A percentile compares a stretch with the other conserved stretches of the same genome.
Evolutionary conservation across 73 alveolate species (phyloP).

Genomic region (Tetrahymena thermophila): DNA sequence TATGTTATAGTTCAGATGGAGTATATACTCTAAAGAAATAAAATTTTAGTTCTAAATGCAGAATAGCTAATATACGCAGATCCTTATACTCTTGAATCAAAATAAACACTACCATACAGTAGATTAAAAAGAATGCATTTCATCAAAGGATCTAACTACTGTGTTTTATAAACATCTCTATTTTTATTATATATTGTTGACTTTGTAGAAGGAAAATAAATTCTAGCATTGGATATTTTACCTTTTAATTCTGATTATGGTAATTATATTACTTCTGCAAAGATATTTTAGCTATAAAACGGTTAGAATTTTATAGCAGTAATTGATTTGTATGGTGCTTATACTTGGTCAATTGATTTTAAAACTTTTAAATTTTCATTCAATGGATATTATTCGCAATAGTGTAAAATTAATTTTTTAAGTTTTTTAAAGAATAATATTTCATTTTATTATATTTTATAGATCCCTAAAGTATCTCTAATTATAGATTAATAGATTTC

Average conservation of each 20-base stretch:
- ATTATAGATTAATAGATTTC: too few relatives aligned
- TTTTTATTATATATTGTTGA: neutral
- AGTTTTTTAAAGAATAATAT: too few relatives aligned
- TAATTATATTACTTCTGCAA: neutral
- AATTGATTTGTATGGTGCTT: neutral
- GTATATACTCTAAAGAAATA: neutral
- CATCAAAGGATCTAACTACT: too few relatives aligned
- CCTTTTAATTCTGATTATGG: neutral
- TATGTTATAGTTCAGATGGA: neutral
- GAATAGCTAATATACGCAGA: too few relatives aligned
- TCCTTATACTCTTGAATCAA: too few relatives aligned
- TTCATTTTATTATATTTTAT: too few relatives aligned
- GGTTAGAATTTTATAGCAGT: neutral
- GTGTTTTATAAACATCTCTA: too few relatives aligned
- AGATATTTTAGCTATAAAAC: too few relatives aligned
- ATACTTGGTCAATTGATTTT: neutral
- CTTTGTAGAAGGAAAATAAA: neutral
- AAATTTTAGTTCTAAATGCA: neutral
- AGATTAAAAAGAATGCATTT: too few relatives aligned
- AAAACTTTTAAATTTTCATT: neutral
- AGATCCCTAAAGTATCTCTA: too few relatives aligned
- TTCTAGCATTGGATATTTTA: neutral
- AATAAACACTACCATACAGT: too few relatives aligned
- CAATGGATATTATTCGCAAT: neutral
- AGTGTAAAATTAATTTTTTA: too few relatives aligned